Base-by-base conservation (phyloP, 2,329 filamentous ascomycete genomes). In the Xylariales sp. region DNA sequence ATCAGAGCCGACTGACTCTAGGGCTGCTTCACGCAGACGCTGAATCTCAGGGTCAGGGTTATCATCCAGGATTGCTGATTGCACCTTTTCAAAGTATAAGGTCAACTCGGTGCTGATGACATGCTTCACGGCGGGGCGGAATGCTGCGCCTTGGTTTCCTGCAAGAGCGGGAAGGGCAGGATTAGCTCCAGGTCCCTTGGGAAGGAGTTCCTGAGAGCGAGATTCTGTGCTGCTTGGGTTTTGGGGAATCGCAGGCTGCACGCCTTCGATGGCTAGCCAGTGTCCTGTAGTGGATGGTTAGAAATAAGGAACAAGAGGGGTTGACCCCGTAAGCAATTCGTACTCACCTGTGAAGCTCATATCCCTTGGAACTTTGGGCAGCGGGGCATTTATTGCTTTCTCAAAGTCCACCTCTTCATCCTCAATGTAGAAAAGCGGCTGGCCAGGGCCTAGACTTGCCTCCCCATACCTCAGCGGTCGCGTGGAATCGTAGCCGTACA, bases 371-470 rank as follows among this genome's bases (percentile, higher is more conserved):
- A 98, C 90, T 62, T 94, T 96, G 18, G 93, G 93, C 49, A 98
- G 66, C 5, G 93, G 88, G 47, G 89, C 89, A 66, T 98, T 98
- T 60, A 98, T 96, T 49, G 98, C 71, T 70, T 97, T 97, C 69
- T 98, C 93, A 57, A 98, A 97, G 63, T 98, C 93, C 38, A 97
- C 84, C 69, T 98, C 93, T 57, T 98, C 93, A 59, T 98, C 93
- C 57, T 98, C 93, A 25, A 98, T 85, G 60, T 98, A 98, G 64
- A 91, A 98, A 16, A 98, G 69, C 37, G 91, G 89, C 63, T 98
- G 93, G 8, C 91, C 90, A 12, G 90, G 89, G 0, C 93, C 93
- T 43, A 98, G 70, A 41, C 87, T 94, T 4, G 93, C 93, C 63
- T 98, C 93, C 36, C 93, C 93, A 56, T 94, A 98, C 38, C 86